Evolutionary conservation across 2,329 filamentous ascomycete genomes (phyloP).

Genomic region (Geosmithia morbida): DNA sequence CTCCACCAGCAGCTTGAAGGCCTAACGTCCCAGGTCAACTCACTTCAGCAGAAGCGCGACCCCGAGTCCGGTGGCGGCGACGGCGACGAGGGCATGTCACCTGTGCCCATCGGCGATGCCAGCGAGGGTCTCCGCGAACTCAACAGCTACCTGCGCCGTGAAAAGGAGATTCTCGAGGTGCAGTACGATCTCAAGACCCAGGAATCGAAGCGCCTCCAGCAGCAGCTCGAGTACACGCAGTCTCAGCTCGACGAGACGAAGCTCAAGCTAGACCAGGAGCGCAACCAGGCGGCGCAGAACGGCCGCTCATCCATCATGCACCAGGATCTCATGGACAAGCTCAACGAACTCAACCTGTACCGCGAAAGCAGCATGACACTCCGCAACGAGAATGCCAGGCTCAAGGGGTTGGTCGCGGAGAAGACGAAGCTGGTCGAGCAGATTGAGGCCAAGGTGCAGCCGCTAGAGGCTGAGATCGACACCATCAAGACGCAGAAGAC

Average conservation of each 20-base stretch:
- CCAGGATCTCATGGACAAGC: conserved; percentile 82
- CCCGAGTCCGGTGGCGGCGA: conserved; percentile 20
- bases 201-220: conserved; percentile 75
- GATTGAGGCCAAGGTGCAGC: conserved; percentile 62
- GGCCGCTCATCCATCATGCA: conserved; percentile 64
- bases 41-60: conserved; percentile 59
- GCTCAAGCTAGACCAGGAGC: conserved; percentile 83
- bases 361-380: conserved; percentile 88
- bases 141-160: conserved; percentile 78
- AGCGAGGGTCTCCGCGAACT: conserved; percentile 75
- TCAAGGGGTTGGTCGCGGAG: conserved; percentile 60
- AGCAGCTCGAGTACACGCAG: conserved; percentile 79
- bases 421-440: conserved; percentile 64
- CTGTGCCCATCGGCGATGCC: conserved; percentile 39
- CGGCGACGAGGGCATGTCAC: conserved; percentile 36
- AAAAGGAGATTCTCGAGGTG: conserved; percentile 97
- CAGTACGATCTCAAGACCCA: conserved; percentile 82
- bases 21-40: conserved; percentile 64
- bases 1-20: conserved; percentile 81
- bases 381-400: conserved; percentile 70
- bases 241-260: conserved; percentile 79
- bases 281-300: conserved; percentile 58
- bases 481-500: conserved; percentile 73
- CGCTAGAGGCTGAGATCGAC: conserved; percentile 63
- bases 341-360: conserved; percentile 91